Evolutionary conservation across 768 basidiomycete species (phyloP).

Genomic region (Dioszegia hungarica): DNA sequence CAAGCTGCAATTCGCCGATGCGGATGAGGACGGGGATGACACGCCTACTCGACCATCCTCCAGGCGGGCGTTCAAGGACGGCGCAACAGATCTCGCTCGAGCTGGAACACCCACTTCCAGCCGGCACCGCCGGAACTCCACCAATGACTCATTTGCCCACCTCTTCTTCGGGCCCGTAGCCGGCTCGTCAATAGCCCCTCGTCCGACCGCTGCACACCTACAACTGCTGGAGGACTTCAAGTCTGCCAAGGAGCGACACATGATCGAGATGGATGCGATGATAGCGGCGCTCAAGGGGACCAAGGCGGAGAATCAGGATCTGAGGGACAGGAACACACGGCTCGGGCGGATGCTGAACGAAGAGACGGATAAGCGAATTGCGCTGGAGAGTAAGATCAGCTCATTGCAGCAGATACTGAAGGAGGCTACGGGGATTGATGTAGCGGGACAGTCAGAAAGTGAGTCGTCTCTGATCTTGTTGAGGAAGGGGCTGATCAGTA

Average conservation of each 20-base stretch:
- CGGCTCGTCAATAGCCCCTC: not conserved
- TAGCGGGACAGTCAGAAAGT: too few species aligned
- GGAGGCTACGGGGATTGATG: not conserved
- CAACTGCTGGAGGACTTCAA: not conserved
- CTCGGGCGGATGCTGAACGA: constrained; percentile 3
- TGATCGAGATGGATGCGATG: constrained; percentile 17
- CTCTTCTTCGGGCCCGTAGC: not conserved
- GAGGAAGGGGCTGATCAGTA: too few species aligned
- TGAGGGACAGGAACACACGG: constrained; percentile 12
- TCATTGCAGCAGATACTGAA: not conserved
- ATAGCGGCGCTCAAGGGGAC: constrained; percentile 8
- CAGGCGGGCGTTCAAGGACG: too few species aligned
- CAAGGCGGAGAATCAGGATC: constrained; percentile 6
- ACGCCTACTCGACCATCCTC: not conserved
- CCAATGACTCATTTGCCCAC: not conserved
- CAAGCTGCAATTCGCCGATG: constrained; percentile 3
- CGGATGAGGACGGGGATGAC: not conserved
- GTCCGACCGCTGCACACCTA: not conserved
- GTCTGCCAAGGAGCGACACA: constrained; percentile 6
- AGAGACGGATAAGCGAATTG: constrained; percentile 1
- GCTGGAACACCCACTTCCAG: not conserved
- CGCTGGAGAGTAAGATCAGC: not conserved
- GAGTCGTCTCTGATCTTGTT: too few species aligned
- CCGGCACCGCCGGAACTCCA: not conserved
- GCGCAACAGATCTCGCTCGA: not conserved